Evolutionary conservation across 2,329 filamentous ascomycete genomes (phyloP).

Genomic region (Biscogniauxia mediterranea): DNA sequence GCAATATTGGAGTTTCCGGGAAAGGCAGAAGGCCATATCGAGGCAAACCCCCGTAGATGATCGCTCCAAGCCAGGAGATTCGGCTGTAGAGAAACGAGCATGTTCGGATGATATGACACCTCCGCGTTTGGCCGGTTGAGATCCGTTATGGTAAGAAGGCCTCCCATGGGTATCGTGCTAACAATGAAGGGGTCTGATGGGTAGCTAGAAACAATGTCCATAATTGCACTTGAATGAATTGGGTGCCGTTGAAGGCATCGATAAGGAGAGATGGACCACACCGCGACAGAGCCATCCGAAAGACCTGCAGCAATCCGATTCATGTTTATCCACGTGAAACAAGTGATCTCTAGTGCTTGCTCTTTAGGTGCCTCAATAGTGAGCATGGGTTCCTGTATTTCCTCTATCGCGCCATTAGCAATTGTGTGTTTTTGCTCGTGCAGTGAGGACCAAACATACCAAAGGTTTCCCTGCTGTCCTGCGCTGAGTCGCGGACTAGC

Average conservation of each 20-base stretch:
- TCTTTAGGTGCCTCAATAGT: conserved; percentile 46
- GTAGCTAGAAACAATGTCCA: conserved; percentile 55
- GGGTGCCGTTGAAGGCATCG: conserved; percentile 50
- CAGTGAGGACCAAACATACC: conserved; percentile 35
- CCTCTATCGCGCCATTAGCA: conserved; percentile 39
- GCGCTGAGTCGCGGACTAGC: conserved; percentile 35
- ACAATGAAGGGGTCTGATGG: conserved; percentile 56
- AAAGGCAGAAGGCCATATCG: conserved; percentile 51
- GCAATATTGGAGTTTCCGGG: conserved; percentile 52
- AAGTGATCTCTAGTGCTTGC: conserved; percentile 47
- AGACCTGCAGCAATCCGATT: conserved; percentile 57
- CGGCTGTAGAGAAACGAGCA: conserved; percentile 51
- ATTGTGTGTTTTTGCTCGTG: conserved; percentile 1
- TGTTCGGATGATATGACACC: conserved; percentile 51
- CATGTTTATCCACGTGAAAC: conserved; percentile 53
- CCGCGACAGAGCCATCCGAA: conserved; percentile 53
- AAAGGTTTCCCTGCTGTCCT: conserved; percentile 34
- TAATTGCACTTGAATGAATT: conserved; percentile 52
- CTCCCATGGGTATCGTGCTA: conserved; percentile 54
- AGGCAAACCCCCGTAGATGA: conserved; percentile 54
- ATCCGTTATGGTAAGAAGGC: conserved; percentile 52
- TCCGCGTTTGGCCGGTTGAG: conserved; percentile 52
- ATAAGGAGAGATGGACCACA: conserved; percentile 55
- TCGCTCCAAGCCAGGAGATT: conserved; percentile 55
- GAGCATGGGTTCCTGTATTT: conserved; percentile 43